Evolutionary conservation across 768 basidiomycete genomes (phyloP).

Genomic region (Leccinum sublutescens): DNA sequence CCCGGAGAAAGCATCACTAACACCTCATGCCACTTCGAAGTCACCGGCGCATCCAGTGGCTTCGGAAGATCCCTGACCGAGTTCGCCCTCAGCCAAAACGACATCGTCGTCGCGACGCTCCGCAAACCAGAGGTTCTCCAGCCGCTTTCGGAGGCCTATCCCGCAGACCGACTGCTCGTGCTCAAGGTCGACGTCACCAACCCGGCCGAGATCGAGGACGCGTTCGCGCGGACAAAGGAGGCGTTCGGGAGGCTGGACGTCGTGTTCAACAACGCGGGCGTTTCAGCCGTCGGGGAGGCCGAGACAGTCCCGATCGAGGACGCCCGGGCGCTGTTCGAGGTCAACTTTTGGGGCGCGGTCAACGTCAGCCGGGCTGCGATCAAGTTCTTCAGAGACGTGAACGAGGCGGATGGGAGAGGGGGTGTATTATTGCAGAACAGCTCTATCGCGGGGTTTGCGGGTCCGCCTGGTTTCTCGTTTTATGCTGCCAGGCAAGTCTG

Average conservation of each 20-base stretch:
- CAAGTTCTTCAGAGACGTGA: conserved; percentile 34
- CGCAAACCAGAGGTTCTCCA: conserved; percentile 34
- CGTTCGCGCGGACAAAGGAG: conserved; percentile 11
- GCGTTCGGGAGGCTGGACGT: conserved; percentile 18
- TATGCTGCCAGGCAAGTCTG: conserved; percentile 20
- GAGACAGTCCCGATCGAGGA: conserved; percentile 20
- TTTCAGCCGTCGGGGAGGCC: conserved; percentile 25
- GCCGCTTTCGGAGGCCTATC: neutral
- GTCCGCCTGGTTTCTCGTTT: conserved; percentile 10
- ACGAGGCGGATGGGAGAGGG: conserved; percentile 31
- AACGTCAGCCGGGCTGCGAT: conserved; percentile 12
- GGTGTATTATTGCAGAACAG: conserved; percentile 32
- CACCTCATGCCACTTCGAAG: conserved; percentile 18
- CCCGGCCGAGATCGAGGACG: conserved; percentile 8
- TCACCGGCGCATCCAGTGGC: conserved; percentile 41
- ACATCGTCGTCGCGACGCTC: conserved; percentile 42
- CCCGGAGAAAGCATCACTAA: neutral
- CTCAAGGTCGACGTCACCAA: conserved; percentile 16
- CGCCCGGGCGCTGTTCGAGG: conserved; percentile 25
- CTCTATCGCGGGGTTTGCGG: conserved; percentile 30
- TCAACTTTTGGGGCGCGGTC: conserved; percentile 21
- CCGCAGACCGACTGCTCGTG: conserved; percentile 16
- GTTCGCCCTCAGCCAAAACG: conserved; percentile 33
- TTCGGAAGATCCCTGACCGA: conserved; percentile 37
- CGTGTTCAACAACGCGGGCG: conserved; percentile 24